These are phyloP conservation scores for Daldinia decipiens DNA, from an alignment of 495 filamentous ascomycete species.

Conservation along the genomic window DNA sequence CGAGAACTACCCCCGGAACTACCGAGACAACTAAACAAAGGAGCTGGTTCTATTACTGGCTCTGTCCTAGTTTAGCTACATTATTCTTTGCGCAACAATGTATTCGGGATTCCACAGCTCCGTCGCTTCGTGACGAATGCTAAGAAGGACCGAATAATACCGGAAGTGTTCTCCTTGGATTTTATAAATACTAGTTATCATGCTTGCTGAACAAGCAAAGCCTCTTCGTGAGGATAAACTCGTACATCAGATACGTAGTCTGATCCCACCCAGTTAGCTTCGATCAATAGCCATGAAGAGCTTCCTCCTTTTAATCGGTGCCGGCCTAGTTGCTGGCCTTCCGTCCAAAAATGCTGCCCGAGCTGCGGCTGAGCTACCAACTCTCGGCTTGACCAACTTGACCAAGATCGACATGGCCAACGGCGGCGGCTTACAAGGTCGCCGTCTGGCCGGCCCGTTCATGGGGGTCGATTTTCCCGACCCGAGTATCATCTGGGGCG, in stretches of 20 bases:
- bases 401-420: constrained; percentile 40
- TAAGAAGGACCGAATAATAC: constrained; percentile 32
- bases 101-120: background rate
- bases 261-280: background rate
- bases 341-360: constrained; percentile 24
- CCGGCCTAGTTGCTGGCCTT: constrained; percentile 37
- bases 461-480: constrained; percentile 49
- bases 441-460: constrained; percentile 37
- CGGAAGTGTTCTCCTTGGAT: constrained; percentile 3
- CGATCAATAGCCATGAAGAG: constrained; percentile 36
- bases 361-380: constrained; percentile 31
- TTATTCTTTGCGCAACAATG: background rate
- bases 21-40: background rate
- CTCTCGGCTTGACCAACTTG: constrained; percentile 45
- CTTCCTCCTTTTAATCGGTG: constrained; percentile 39
- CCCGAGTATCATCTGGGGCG: constrained; percentile 45
- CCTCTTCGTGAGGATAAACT: constrained; percentile 8
- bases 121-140: constrained; percentile 3
- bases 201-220: constrained; percentile 5
- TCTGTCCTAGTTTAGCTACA: background rate
- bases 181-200: constrained; percentile 26
- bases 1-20: background rate
- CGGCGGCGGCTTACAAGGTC: constrained; percentile 28
- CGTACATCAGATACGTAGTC: background rate
- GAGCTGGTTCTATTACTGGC: background rate